phyloP scores from a whole-genome alignment of 148 eudicot genomes.

The Vaccinium vitisidaea region DNA sequence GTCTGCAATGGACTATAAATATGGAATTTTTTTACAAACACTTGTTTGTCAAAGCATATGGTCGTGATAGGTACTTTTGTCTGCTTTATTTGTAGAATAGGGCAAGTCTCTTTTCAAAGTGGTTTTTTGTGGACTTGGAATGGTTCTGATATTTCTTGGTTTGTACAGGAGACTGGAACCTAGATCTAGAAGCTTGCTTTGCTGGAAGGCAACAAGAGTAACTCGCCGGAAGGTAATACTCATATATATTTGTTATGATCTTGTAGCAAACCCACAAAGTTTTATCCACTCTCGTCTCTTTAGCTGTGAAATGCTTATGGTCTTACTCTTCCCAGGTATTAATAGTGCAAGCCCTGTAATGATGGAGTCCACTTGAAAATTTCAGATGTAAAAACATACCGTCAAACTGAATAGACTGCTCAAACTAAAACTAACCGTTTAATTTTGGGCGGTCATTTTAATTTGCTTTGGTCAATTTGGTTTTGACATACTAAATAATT shows the following conservation, averaged over 20 bases:
- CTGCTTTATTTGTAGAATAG: not conserved
- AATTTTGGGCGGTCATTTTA: not conserved
- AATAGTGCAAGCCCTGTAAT: not conserved
- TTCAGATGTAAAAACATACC: not conserved
- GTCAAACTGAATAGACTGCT: not conserved
- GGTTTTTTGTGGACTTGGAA: not conserved
- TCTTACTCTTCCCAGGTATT: not conserved
- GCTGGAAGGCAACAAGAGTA: slow-evolving; percentile 75
- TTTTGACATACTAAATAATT: not conserved
- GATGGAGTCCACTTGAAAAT: not conserved
- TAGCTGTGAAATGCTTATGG: not conserved
- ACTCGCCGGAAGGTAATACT: slow-evolving; percentile 66
- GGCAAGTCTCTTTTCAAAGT: not conserved
- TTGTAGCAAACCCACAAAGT: not conserved
- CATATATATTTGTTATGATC: slow-evolving; percentile 1
- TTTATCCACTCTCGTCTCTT: not conserved
- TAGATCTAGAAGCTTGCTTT: slow-evolving; percentile 82
- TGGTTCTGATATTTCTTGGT: slow-evolving; percentile 15
- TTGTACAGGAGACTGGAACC: slow-evolving; percentile 80
- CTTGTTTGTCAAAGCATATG: not conserved
- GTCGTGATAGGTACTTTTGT: not conserved
- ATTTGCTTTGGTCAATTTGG: not conserved
- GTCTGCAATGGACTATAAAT: not conserved
- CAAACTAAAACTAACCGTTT: not conserved
- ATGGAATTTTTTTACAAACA: not conserved